phyloP scores from a whole-genome alignment of 1,284 basidiomycete species.

The Ceratorhiza oryzae-sativae region DNA sequence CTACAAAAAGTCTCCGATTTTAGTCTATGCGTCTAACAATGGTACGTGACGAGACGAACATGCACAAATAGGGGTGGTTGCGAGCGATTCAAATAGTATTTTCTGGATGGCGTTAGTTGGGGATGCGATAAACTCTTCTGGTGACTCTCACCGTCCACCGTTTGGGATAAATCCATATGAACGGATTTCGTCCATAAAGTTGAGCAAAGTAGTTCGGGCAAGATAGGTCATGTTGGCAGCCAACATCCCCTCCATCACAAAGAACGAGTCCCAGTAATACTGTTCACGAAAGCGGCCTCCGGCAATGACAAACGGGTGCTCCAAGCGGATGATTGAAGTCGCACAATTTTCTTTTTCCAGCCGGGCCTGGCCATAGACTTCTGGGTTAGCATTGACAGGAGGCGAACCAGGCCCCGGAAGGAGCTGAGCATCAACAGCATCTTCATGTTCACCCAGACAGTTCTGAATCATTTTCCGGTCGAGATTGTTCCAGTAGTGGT shows the following conservation, averaged over 20 bases:
- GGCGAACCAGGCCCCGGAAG: constrained; percentile 23
- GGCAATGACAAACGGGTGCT: constrained; percentile 89
- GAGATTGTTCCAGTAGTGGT: constrained; percentile 83
- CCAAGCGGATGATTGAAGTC: constrained; percentile 85
- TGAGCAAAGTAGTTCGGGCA: constrained; percentile 79
- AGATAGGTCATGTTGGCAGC: constrained; percentile 76
- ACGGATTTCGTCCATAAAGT: constrained; percentile 92
- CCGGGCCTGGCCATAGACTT: constrained; percentile 62
- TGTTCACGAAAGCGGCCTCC: constrained; percentile 74
- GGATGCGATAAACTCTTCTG: too few species aligned
- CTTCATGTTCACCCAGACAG: constrained; percentile 6
- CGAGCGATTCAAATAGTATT: constrained; percentile 86
- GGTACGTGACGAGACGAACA: constrained; percentile 53
- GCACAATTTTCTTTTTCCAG: constrained; percentile 66
- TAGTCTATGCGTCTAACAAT: not conserved
- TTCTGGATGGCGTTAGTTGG: constrained; percentile 45
- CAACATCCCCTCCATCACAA: constrained; percentile 68
- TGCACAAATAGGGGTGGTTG: constrained; percentile 88
- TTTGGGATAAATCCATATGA: constrained; percentile 89
- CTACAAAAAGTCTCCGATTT: constrained; percentile 48
- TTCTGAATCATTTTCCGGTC: constrained; percentile 35
- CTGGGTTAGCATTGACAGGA: constrained; percentile 71
- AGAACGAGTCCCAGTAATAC: constrained; percentile 81
- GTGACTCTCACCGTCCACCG: constrained; percentile 66
- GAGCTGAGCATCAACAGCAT: not conserved